A percentile compares a stretch with the other conserved stretches of the same genome.
These are phyloP conservation scores for Populus hybrid DNA, from an alignment of 441 rosid genomes.

Conservation along the genomic window DNA sequence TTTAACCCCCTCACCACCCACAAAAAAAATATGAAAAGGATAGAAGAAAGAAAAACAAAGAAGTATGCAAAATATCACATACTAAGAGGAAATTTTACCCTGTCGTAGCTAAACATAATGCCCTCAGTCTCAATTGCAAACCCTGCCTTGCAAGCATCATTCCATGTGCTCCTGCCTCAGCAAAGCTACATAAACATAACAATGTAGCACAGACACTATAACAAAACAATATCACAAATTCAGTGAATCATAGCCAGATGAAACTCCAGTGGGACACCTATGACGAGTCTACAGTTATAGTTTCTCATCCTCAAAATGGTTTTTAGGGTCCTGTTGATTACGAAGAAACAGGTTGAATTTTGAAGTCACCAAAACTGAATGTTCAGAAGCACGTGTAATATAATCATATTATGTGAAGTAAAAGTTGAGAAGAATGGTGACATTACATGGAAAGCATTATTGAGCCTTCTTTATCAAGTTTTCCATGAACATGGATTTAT, in stretches of 20 bases:
- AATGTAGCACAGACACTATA: not conserved
- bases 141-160: constrained; percentile 2
- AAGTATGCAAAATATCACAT: not conserved
- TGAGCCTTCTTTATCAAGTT: not conserved
- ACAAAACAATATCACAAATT: not conserved
- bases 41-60: not conserved
- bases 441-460: not conserved
- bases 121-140: not conserved
- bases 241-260: not conserved
- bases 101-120: not conserved
- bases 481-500: not conserved
- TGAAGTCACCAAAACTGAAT: not conserved
- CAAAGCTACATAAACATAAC: not conserved
- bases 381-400: not conserved
- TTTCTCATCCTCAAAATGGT: not conserved
- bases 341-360: not conserved
- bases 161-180: not conserved
- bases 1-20: not conserved
- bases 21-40: not conserved
- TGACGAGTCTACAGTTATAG: not conserved
- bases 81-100: not conserved
- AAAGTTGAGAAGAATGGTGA: not conserved
- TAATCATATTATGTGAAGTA: not conserved
- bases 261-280: not conserved
- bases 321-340: not conserved